These are phyloP conservation scores for Trichothecium sympodiale DNA, from an alignment of 2,329 filamentous ascomycete genomes.

Conservation along the genomic window DNA sequence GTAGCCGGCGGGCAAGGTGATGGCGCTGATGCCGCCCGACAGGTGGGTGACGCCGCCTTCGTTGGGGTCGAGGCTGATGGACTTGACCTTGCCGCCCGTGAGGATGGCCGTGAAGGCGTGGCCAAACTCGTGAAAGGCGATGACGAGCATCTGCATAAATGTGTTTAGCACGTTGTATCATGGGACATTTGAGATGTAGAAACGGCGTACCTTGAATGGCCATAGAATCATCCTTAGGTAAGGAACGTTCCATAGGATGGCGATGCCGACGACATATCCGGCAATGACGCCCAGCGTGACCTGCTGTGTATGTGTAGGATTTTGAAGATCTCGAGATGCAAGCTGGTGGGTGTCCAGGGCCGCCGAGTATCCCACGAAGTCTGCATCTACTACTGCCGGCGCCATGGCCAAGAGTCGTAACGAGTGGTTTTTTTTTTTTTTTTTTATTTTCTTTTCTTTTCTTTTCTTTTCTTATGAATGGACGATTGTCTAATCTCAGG, in stretches of 20 bases:
- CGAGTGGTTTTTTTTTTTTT: too few relatives aligned
- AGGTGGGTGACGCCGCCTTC: conserved; percentile 74
- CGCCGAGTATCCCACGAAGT: too few relatives aligned
- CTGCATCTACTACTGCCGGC: too few relatives aligned
- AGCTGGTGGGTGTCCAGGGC: conserved; percentile 15
- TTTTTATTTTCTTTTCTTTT: too few relatives aligned
- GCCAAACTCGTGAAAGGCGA: conserved; percentile 72
- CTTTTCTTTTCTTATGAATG: too few relatives aligned
- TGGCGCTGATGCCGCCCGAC: conserved; percentile 56
- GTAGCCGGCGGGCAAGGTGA: conserved; percentile 70
- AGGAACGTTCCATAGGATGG: conserved; percentile 68
- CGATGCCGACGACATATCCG: conserved; percentile 62
- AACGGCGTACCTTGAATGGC: conserved; percentile 66
- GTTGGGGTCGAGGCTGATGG: conserved; percentile 64
- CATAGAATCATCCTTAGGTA: conserved; percentile 65
- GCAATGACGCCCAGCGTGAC: conserved; percentile 62
- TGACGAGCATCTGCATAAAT: conserved; percentile 76
- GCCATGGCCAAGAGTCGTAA: too few relatives aligned
- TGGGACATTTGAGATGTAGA: neutral
- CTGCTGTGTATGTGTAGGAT: conserved; percentile 55
- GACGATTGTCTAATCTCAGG: too few relatives aligned
- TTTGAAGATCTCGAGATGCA: conserved; percentile 39
- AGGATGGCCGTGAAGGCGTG: conserved; percentile 63
- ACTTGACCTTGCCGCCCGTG: conserved; percentile 64
- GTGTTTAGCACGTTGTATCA: too few relatives aligned